Evolutionary conservation across 345 rosid genomes (phyloP), one percentile per base, ranked within the genome.

Genomic region (Populus ilicifolia): DNA sequence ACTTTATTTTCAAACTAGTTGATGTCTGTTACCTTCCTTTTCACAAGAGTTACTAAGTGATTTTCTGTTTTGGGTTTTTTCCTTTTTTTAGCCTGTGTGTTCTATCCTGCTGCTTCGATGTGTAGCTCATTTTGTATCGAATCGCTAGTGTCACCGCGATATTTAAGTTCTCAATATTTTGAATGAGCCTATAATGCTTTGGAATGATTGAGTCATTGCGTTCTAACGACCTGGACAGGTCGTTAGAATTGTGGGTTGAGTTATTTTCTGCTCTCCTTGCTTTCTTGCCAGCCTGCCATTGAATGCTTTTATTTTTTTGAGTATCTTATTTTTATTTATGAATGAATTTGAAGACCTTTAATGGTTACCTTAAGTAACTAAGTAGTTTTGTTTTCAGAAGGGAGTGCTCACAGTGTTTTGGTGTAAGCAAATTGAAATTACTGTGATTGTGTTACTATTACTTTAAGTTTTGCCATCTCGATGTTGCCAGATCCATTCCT

Each of bases 21-120:
- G 11, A n/a, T 54, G 5, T 8, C 20, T n/a, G 23, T 56, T 56
- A 23, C 25, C 23, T n/a, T 21, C 8, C 27, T 54, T 54, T 8
- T 10, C 13, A 9, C 63, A 11, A n/a, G 11, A 56, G 5, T n/a
- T 56, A n/a, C 4, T 1, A 1, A 56, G 27, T 13, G 50, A 44
- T 4, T 44, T 46, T 12, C 50, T 46, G 16, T 46, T 4, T 46
- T 46, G 50, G 18, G 0, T 13, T 13, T 13, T 41, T 12, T 54
- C 5, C 4, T 3, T 54, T 8, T 21, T 21, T 54, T 21, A 8
- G 4, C 0, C 62, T 7, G 13, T 54, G 62, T 0, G 0, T 10
- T n/a, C 25, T 12, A 23, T n/a, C 16, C 5, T 59, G 64, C 27
- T 23, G 29, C 29, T 23, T 23, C 23, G 63, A 59, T 2, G 13